Base-by-base conservation (phyloP, 805 yeast genomes). In the Hanseniaspora mollemarum region DNA sequence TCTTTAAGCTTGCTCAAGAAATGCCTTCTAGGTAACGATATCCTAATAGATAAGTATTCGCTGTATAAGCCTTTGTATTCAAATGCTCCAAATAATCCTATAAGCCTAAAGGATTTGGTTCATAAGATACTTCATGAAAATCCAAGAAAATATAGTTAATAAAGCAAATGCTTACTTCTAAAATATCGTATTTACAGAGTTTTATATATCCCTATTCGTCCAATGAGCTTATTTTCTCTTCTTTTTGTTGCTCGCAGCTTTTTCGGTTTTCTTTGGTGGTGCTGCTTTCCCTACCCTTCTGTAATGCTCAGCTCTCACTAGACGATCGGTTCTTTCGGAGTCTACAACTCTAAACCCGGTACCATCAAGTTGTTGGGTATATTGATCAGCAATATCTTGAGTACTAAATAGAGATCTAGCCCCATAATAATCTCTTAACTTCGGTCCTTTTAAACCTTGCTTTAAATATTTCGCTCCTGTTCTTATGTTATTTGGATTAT, bases 271-370 rank as follows among this genome's bases (percentile, higher is more conserved):
- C 72, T 84, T 84, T 71, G 80, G 77, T 59, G 92, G 94, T 12
- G 92, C 87, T 65, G 90, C 88, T 67, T 84, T 84, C 67, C 86
- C 88, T 77, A 92, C 83, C 75, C 83, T 80, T 72, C 80, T 83
- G 66, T 85, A 74, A 52, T 70, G 71, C 53, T 68, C 77, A 21
- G 78, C 79, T 77, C 78, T 78, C 53, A 70, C 74, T 54, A 81
- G 60, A 66, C 94, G 74, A 65, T 81, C 79, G 39, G 73, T 76
- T 62, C 84, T 94, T 54, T 76, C 77, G 50, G 81, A 83, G 57
- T 83, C 82, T 5, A 74, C 72, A 56, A 84, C 74, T 48, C 70
- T 69, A 54, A 68, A 62, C 32, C 65, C 66, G 3, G 77, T 76
- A 57, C 58, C 79, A 66, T 79, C 67, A 22, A 51, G 15, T 9